These are phyloP conservation scores for Paramecium caudatum DNA, from an alignment of 73 alveolate genomes.

Conservation along the genomic window DNA sequence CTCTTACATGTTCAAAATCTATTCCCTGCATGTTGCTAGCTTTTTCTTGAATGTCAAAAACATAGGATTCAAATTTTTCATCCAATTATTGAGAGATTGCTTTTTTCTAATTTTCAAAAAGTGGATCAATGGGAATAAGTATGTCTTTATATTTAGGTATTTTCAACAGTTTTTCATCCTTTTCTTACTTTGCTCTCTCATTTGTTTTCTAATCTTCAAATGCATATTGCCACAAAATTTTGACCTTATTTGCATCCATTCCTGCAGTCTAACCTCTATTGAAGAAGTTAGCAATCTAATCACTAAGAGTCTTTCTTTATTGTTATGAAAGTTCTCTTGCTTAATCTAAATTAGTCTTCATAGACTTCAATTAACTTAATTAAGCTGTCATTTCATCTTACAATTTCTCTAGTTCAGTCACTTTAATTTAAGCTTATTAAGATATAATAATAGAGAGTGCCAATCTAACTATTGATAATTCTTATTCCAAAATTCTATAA, in stretches of 20 bases:
- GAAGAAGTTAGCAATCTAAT: not conserved
- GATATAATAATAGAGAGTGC: conserved; percentile 68
- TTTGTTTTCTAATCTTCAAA: conserved; percentile 43
- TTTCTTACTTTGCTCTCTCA: conserved; percentile 23
- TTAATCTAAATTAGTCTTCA: conserved; percentile 35
- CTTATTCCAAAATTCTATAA: conserved; percentile 87
- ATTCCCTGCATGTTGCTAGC: not conserved
- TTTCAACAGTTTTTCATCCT: conserved; percentile 38
- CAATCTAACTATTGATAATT: conserved; percentile 84
- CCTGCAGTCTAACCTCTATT: conserved; percentile 53
- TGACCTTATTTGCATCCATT: conserved; percentile 40
- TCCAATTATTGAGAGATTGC: not conserved
- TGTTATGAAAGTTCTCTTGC: conserved; percentile 34
- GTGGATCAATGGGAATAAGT: not conserved
- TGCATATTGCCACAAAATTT: conserved; percentile 32
- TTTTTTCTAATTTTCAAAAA: conserved; percentile 21
- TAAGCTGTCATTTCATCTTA: conserved; percentile 1
- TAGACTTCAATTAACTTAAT: not conserved
- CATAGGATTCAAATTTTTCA: conserved; percentile 57
- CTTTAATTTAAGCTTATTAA: conserved; percentile 7
- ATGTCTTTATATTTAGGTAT: conserved; percentile 50
- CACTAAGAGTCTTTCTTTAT: not conserved
- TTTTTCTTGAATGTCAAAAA: conserved; percentile 21
- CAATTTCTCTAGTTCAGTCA: conserved; percentile 8
- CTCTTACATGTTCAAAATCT: conserved; percentile 59